Conservation (phyloP, 495 filamentous ascomycete species). For the Neurospora sp. region DNA sequence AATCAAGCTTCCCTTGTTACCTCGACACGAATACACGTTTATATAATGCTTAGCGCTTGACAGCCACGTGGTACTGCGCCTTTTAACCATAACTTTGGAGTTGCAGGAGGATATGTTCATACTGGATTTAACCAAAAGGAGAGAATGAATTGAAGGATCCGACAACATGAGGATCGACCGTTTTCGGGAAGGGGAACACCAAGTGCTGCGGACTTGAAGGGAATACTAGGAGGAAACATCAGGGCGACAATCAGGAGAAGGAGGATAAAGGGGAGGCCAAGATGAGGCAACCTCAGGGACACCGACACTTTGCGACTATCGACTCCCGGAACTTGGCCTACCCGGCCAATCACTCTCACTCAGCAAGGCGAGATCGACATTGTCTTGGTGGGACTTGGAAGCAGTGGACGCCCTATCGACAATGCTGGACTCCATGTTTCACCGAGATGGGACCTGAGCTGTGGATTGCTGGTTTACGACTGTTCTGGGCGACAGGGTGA, state of each 20-base stretch:
- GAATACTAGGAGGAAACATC: not conserved
- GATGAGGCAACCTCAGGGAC: not conserved
- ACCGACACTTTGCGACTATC: not conserved
- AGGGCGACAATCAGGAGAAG: not conserved
- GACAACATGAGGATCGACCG: not conserved
- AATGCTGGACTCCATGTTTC: not conserved
- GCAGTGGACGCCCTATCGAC: not conserved
- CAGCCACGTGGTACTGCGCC: not conserved
- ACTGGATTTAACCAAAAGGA: not conserved
- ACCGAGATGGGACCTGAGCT: not conserved
- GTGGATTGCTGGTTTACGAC: not conserved
- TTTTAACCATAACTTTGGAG: not conserved
- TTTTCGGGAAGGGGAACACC: not conserved
- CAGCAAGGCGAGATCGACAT: not conserved
- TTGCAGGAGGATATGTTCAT: not conserved
- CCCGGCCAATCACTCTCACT: not conserved
- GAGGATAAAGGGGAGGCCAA: not conserved
- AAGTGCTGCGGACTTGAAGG: not conserved
- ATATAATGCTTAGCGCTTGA: not conserved
- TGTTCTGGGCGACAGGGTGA: not conserved
- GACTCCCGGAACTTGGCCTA: not conserved
- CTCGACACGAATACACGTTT: not conserved
- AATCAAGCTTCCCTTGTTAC: not conserved
- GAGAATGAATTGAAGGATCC: not conserved
- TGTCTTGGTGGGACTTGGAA: not conserved